Conservation (phyloP, 1,139 yeast species). For the Zygotorulaspora mrakii region DNA sequence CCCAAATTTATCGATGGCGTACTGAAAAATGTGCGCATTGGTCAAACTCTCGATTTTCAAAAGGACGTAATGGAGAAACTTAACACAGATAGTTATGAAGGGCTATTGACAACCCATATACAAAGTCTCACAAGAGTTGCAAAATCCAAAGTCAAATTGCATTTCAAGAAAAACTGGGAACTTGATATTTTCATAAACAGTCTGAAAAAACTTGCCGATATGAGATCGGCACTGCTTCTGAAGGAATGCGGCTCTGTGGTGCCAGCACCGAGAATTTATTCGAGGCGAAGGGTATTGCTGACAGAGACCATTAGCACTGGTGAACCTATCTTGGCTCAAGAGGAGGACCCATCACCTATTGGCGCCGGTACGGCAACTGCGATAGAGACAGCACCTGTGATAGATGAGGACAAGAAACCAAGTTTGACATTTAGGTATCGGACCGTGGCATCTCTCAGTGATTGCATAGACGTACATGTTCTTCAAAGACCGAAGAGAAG, state of each 20-base stretch:
- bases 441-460: slow-evolving; percentile 27
- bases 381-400: background rate
- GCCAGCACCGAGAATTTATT: slow-evolving; percentile 3
- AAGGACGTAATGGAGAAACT: slow-evolving; percentile 19
- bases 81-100: slow-evolving; percentile 9
- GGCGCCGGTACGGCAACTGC: slow-evolving; percentile 1
- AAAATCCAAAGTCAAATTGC: slow-evolving; percentile 28
- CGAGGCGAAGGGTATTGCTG: slow-evolving; percentile 14
- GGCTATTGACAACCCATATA: slow-evolving; percentile 19
- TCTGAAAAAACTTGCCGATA: slow-evolving; percentile 23
- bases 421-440: slow-evolving; percentile 23
- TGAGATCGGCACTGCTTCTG: slow-evolving; percentile 27
- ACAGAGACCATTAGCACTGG: slow-evolving; percentile 9
- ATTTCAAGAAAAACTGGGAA: slow-evolving; percentile 33
- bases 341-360: slow-evolving; percentile 9
- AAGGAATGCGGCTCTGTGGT: slow-evolving; percentile 12
- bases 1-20: slow-evolving; percentile 21
- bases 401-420: slow-evolving; percentile 26
- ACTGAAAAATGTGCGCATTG: slow-evolving; percentile 29
- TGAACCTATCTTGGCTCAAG: slow-evolving; percentile 10
- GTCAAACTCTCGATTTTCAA: slow-evolving; percentile 26
- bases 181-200: slow-evolving; percentile 31
- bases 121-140: slow-evolving; percentile 26
- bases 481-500: slow-evolving; percentile 33
- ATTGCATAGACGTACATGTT: slow-evolving; percentile 32